Evolutionary conservation across 768 basidiomycete genomes (phyloP).

Genomic region (Amanita subjunquillea): DNA sequence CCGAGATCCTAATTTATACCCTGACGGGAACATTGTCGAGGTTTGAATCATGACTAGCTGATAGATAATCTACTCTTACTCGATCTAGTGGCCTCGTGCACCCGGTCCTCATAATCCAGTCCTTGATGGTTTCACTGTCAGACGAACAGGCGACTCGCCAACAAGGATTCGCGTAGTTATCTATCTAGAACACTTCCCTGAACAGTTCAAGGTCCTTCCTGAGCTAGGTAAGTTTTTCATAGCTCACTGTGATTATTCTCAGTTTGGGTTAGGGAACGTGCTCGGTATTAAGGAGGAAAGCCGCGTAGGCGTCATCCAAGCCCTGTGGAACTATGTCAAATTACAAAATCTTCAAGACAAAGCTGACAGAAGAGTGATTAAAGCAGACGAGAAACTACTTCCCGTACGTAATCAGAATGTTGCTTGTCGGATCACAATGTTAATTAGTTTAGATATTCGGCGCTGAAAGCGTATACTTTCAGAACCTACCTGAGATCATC

Average conservation of each 20-base stretch:
- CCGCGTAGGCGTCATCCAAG: slow-evolving; percentile 67
- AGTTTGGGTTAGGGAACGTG: slow-evolving; percentile 29
- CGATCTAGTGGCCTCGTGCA: slow-evolving; percentile 51
- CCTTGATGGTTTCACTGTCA: slow-evolving; percentile 81
- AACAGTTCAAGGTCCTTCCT: slow-evolving; percentile 70
- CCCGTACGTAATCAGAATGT: slow-evolving; percentile 30
- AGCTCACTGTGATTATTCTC: slow-evolving; percentile 1
- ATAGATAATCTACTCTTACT: not conserved
- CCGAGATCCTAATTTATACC: slow-evolving; percentile 68
- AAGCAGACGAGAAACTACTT: slow-evolving; percentile 57
- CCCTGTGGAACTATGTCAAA: slow-evolving; percentile 91
- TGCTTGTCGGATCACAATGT: not conserved
- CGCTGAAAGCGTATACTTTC: slow-evolving; percentile 61
- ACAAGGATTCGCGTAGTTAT: slow-evolving; percentile 79
- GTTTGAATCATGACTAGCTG: slow-evolving; percentile 27
- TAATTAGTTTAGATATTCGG: slow-evolving; percentile 48
- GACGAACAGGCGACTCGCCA: slow-evolving; percentile 68
- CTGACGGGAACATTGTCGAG: slow-evolving; percentile 86
- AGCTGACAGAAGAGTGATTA: slow-evolving; percentile 60
- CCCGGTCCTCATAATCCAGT: slow-evolving; percentile 45
- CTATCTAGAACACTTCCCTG: slow-evolving; percentile 78
- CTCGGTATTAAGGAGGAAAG: slow-evolving; percentile 82
- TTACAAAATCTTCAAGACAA: slow-evolving; percentile 76
- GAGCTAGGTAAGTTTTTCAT: slow-evolving; percentile 50
- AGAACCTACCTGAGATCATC: slow-evolving; percentile 74